Evolutionary conservation across 768 basidiomycete species (phyloP), one percentile per base, ranked within the genome.

Genomic region (Auricularia heimuer): DNA sequence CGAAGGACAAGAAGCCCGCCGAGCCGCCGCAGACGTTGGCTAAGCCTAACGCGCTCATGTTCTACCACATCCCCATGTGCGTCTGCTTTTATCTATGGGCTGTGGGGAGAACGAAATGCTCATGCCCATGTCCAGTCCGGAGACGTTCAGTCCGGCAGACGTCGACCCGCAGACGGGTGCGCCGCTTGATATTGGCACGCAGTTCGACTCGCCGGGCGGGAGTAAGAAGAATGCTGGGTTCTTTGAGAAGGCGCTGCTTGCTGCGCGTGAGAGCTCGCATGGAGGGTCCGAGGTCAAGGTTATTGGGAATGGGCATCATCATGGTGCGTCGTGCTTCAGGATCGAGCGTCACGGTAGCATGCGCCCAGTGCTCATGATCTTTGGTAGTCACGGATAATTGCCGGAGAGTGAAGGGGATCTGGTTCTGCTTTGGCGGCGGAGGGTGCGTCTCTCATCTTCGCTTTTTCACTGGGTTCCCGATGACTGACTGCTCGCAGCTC

Each of bases 11-110:
- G 47, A 21, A 51, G 47, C 18, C 65, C 1, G 69, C 66, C 39
- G 12, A 29, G 14, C 83, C 81, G 61, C 74, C 75, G 29, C 75
- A 77, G 70, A 80, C 79, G 64, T 79, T 94, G 2, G 92, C 90
- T 3, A 98, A 97, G 74, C 96, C 96, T 1, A 98, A 98, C 70
- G 96, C 93, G 0, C 74, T 98, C 69, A 91, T 93, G 89, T 97
- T 96, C 77, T 98, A 97, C 86, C 96, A 98, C 69, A 98, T 99
- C 60, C 96, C 96, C 62, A 72, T 98, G 39, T 42, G 39, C 7
- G 39, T 14, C 39, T 14, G 39, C 39, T 2, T 42, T 42, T 42
- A 14, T 14, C 8, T 42, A 42, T 14, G 8, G 39, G 29, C 29
- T 29, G 29, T 29, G 29, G 29, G 29, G 29, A 29, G 2, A 3